Conservation (phyloP, 148 eudicot genomes). For the Fagopyrum tataricum region DNA sequence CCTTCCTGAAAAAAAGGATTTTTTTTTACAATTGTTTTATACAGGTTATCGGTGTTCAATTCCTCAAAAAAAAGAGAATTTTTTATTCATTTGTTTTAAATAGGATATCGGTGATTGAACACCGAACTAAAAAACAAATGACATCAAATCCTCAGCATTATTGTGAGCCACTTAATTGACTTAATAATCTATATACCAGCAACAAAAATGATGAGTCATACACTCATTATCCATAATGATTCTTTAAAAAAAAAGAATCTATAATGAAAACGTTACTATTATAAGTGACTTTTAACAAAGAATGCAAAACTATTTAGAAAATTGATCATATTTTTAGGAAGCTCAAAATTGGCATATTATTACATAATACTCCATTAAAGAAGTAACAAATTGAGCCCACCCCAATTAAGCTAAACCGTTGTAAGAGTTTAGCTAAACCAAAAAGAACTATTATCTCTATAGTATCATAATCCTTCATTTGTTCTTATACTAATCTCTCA, state of each 20-base stretch:
- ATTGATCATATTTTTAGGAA: neutral
- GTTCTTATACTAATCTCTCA: neutral
- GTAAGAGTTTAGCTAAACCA: neutral
- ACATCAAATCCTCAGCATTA: neutral
- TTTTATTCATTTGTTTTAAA: neutral
- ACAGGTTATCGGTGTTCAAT: neutral
- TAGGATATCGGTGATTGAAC: neutral
- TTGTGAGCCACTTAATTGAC: neutral
- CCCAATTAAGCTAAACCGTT: slow-evolving; percentile 4
- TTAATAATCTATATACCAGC: neutral
- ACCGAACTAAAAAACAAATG: neutral
- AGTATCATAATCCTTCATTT: neutral
- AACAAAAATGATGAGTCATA: neutral
- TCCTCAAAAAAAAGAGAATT: too few relatives aligned
- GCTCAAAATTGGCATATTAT: slow-evolving; percentile 13
- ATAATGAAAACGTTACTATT: neutral
- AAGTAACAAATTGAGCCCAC: slow-evolving; percentile 8
- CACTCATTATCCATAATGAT: neutral
- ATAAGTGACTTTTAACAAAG: neutral
- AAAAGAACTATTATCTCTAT: slow-evolving; percentile 5
- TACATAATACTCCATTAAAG: neutral
- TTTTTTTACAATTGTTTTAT: neutral
- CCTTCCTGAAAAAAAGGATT: too few relatives aligned
- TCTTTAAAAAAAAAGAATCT: neutral
- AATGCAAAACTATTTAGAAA: neutral